These are phyloP conservation scores for Penicillium thymicola DNA, from an alignment of 2,329 filamentous ascomycete species.

Conservation along the genomic window DNA sequence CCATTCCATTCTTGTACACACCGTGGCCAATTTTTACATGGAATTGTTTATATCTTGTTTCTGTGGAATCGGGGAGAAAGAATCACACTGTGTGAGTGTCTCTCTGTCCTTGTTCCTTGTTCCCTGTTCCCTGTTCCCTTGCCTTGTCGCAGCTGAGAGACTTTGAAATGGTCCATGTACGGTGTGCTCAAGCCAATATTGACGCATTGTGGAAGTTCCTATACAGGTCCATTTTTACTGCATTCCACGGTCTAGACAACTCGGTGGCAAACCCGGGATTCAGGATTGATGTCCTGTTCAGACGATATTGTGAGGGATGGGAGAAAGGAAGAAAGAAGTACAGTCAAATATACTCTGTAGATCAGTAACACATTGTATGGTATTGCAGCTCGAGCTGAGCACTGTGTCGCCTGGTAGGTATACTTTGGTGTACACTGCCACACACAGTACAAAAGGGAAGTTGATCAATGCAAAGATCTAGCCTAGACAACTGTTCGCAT, in stretches of 20 bases:
- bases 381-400: background rate
- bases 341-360: background rate
- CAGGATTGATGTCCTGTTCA: background rate
- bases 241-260: background rate
- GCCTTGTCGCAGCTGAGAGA: constrained; percentile 1
- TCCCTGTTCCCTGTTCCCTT: constrained; percentile 3
- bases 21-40: background rate
- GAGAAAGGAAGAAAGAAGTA: background rate
- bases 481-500: constrained; percentile 7
- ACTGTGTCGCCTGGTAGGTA: constrained; percentile 1
- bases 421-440: background rate
- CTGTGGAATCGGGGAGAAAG: constrained; percentile 1
- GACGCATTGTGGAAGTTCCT: background rate
- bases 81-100: background rate
- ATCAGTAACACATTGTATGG: background rate
- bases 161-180: background rate
- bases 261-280: background rate
- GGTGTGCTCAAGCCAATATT: background rate
- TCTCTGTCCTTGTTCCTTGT: background rate
- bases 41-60: background rate
- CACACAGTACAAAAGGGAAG: background rate
- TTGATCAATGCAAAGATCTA: constrained; percentile 10
- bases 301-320: background rate
- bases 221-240: background rate
- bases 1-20: background rate